A percentile compares a stretch with the other conserved stretches of the same genome.
These are phyloP conservation scores for Aspergillus latus DNA, from an alignment of 2,329 filamentous ascomycete species.

Conservation along the genomic window DNA sequence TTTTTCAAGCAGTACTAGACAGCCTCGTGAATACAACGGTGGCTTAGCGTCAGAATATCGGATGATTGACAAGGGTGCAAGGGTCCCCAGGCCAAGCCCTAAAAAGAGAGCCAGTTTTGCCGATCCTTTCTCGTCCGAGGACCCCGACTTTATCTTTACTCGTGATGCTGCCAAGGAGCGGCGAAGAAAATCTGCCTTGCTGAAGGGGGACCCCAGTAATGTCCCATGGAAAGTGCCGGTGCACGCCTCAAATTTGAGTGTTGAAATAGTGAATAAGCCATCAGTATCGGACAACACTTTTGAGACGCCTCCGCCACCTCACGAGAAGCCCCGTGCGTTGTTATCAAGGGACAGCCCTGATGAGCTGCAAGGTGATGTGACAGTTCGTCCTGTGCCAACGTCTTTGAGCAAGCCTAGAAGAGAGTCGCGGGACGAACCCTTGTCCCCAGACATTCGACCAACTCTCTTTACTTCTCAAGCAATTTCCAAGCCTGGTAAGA, in stretches of 20 bases:
- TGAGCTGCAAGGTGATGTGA: constrained; percentile 41
- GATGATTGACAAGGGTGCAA: constrained; percentile 22
- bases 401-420: constrained; percentile 12
- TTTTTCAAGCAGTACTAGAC: constrained; percentile 14
- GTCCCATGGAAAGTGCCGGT: background rate
- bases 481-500: constrained; percentile 8
- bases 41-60: constrained; percentile 20
- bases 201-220: background rate
- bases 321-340: constrained; percentile 6
- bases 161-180: constrained; percentile 26
- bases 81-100: constrained; percentile 4
- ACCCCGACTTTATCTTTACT: constrained; percentile 28
- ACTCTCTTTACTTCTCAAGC: constrained; percentile 28
- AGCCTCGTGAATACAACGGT: background rate
- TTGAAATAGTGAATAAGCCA: constrained; percentile 18
- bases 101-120: constrained; percentile 6
- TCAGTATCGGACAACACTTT: background rate
- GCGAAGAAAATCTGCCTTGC: constrained; percentile 13
- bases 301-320: background rate
- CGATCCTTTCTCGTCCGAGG: constrained; percentile 11
- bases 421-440: constrained; percentile 18
- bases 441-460: constrained; percentile 34
- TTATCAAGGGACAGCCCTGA: constrained; percentile 39
- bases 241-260: constrained; percentile 17
- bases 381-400: constrained; percentile 25